A percentile compares a stretch with the other conserved stretches of the same genome.
phyloP scores from a whole-genome alignment of 139 green algal genomes.

The Pseudopediastrum boryanum region DNA sequence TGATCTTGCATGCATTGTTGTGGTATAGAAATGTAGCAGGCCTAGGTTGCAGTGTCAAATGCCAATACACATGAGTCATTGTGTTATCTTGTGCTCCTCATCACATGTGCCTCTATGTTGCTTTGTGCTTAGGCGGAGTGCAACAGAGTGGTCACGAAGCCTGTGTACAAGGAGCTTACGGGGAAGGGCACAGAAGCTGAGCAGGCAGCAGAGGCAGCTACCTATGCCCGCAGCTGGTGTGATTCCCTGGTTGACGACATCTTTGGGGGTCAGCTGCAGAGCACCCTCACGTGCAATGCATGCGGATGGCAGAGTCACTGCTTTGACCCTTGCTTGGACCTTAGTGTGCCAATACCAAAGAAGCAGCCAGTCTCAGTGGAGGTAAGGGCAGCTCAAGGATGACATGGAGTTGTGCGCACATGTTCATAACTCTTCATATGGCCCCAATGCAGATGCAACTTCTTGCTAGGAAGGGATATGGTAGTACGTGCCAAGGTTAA shows the following conservation, averaged over 20 bases:
- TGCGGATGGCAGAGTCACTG: constrained; percentile 67
- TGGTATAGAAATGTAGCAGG: too few relatives aligned
- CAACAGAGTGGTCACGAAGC: constrained; percentile 57
- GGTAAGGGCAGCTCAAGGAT: constrained; percentile 8
- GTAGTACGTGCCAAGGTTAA: too few relatives aligned
- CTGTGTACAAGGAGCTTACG: constrained; percentile 64
- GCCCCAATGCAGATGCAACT: too few relatives aligned
- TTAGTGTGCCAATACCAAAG: constrained; percentile 73
- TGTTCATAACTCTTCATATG: too few relatives aligned
- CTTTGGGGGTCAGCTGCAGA: constrained; percentile 83
- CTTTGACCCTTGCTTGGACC: constrained; percentile 82
- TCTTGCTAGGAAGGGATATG: too few relatives aligned
- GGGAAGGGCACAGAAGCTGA: constrained; percentile 58
- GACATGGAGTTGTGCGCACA: too few relatives aligned
- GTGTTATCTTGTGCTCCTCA: not conserved
- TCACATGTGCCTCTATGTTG: too few relatives aligned
- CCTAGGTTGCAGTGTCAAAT: too few relatives aligned
- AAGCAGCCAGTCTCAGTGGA: constrained; percentile 21
- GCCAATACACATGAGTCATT: not conserved
- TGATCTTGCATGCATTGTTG: not conserved
- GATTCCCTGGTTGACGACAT: constrained; percentile 77
- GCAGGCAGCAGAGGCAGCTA: constrained; percentile 68
- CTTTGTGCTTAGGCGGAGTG: constrained; percentile 48
- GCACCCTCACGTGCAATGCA: constrained; percentile 69
- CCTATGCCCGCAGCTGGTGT: constrained; percentile 67